Percentiles rank a stretch among this genome's conserved stretches.
These are phyloP conservation scores for Tetrahymena malaccensis DNA, from an alignment of 73 alveolate genomes.

Conservation along the genomic window DNA sequence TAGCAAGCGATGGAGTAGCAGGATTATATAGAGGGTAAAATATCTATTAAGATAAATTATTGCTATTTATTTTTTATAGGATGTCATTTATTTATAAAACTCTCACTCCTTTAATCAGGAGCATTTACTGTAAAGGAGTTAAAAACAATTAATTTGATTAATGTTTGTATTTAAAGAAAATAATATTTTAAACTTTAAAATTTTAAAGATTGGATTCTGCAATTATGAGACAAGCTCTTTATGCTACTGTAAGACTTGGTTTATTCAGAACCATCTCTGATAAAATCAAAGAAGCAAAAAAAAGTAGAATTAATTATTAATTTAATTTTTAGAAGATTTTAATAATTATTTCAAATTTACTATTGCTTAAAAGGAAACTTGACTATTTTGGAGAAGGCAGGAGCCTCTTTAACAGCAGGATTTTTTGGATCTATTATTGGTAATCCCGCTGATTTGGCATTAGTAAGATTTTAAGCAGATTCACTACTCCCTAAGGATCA, in stretches of 20 bases:
- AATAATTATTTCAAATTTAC: not conserved
- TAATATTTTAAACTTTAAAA: no score
- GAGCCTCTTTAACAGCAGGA: conserved; percentile 81
- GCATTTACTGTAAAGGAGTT: not conserved
- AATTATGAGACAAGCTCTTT: conserved; percentile 63
- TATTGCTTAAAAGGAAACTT: not conserved
- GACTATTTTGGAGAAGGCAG: conserved; percentile 56
- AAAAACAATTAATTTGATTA: conserved; percentile 36
- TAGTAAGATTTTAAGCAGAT: conserved; percentile 87
- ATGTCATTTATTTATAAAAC: not conserved
- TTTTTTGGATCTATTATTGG: conserved; percentile 85
- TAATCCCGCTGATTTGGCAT: conserved; percentile 91
- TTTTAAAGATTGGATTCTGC: conserved; percentile 68
- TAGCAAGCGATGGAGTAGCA: conserved; percentile 57
- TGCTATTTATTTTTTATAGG: no score
- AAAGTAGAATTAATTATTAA: not conserved
- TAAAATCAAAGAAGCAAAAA: conserved; percentile 46
- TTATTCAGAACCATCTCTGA: conserved; percentile 58
- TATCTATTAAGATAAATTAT: no score
- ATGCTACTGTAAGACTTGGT: conserved; percentile 76
- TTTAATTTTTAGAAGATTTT: no score
- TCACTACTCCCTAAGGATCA: conserved; percentile 66
- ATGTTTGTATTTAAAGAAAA: no score
- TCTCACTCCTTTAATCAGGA: not conserved
- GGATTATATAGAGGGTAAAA: conserved; percentile 50